Conservation (phyloP, 148 eudicot genomes). For the Chenopodium berlandieri region DNA sequence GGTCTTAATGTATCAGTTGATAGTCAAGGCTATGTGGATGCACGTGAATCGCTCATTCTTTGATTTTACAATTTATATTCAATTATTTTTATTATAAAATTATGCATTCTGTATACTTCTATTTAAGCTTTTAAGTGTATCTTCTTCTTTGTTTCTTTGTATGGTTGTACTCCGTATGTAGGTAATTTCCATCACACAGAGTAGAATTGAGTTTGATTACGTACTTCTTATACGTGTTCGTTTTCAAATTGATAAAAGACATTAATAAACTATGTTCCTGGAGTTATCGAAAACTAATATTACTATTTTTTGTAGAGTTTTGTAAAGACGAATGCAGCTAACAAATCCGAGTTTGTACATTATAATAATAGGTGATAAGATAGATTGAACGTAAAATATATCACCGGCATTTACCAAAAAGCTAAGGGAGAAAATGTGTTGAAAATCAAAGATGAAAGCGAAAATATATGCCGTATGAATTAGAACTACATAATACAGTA, state of each 20-base stretch:
- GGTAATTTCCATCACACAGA: conserved; percentile 2
- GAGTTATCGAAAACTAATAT: not conserved
- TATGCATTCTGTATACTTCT: conserved; percentile 7
- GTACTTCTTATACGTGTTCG: not conserved
- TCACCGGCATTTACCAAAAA: not conserved
- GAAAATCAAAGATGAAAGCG: not conserved
- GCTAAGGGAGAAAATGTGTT: not conserved
- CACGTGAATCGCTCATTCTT: conserved; percentile 27
- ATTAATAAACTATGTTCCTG: not conserved
- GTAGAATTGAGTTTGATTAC: not conserved
- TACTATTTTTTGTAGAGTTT: not conserved
- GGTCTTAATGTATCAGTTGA: conserved; percentile 12
- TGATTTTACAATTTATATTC: conserved; percentile 6
- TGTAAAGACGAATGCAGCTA: conserved; percentile 13
- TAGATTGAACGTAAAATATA: not conserved
- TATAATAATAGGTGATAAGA: not conserved
- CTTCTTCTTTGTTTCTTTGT: not conserved
- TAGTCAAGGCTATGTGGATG: conserved; percentile 32
- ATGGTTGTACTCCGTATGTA: not conserved
- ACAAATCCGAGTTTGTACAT: conserved; percentile 10
- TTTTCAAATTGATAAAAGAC: not conserved
- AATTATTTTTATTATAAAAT: not conserved
- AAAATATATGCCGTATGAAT: not conserved
- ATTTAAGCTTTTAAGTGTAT: conserved; percentile 9
- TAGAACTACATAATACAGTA: not conserved